Evolutionary conservation across 169 alveolate species (phyloP).

Genomic region (Plasmodium coatneyi): DNA sequence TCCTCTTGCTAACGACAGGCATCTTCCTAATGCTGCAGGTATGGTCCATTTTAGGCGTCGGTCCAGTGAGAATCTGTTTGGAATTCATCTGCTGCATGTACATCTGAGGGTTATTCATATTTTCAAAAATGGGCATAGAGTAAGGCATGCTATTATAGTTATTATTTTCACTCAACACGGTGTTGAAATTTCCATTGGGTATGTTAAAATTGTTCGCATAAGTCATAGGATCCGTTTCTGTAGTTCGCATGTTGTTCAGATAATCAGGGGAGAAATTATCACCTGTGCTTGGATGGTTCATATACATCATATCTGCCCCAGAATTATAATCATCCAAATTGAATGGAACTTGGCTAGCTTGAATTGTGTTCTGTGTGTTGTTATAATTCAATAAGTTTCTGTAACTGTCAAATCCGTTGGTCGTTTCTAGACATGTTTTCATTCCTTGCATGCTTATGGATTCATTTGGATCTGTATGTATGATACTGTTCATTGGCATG

Average conservation of each 20-base stretch:
- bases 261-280: conserved; percentile 53
- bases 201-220: conserved; percentile 47
- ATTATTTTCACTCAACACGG: conserved; percentile 10
- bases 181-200: conserved; percentile 30
- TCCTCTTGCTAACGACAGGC: conserved; percentile 55
- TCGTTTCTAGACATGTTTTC: conserved; percentile 30
- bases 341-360: conserved; percentile 36
- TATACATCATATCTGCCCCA: conserved; percentile 46
- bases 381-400: conserved; percentile 67
- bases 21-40: conserved; percentile 37
- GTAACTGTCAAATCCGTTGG: conserved; percentile 63
- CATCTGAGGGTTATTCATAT: conserved; percentile 75
- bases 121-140: conserved; percentile 67
- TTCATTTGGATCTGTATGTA: conserved; percentile 34
- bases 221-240: conserved; percentile 43
- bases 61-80: conserved; percentile 12
- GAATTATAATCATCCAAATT: conserved; percentile 41
- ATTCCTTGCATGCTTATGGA: conserved; percentile 57
- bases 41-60: conserved; percentile 25
- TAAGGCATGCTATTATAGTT: conserved; percentile 48
- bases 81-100: conserved; percentile 59
- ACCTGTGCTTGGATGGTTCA: conserved; percentile 25
- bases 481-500: conserved; percentile 42
- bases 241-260: conserved; percentile 15
- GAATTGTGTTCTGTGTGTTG: conserved; percentile 61